These are phyloP conservation scores for Lichtheimia ornata DNA, from an alignment of 371 early-diverging fungal genomes.

Conservation along the genomic window DNA sequence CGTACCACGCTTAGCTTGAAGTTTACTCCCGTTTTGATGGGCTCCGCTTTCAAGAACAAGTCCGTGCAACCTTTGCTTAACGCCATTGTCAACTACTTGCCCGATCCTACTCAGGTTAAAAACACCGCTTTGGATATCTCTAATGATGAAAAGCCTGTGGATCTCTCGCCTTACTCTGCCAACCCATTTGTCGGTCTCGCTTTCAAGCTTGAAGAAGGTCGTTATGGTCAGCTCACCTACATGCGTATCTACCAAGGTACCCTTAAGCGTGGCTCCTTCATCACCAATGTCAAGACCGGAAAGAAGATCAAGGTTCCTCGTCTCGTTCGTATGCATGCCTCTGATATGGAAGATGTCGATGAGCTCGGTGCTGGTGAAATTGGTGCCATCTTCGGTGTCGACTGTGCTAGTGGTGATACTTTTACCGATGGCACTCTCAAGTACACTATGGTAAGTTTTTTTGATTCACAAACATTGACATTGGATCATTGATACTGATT, in stretches of 20 bases:
- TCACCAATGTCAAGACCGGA: slow-evolving; percentile 88
- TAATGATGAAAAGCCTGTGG: slow-evolving; percentile 68
- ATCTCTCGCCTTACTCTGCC: slow-evolving; percentile 56
- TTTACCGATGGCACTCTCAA: slow-evolving; percentile 89
- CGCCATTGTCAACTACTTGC: slow-evolving; percentile 75
- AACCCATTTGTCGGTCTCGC: slow-evolving; percentile 90
- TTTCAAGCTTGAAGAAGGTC: slow-evolving; percentile 93
- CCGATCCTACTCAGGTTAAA: slow-evolving; percentile 74
- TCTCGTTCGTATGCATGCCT: slow-evolving; percentile 97
- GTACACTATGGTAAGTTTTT: slow-evolving; percentile 74
- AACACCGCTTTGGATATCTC: slow-evolving; percentile 77
- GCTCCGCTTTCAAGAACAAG: slow-evolving; percentile 87
- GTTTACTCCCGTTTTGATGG: slow-evolving; percentile 88
- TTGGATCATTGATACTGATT: neutral
- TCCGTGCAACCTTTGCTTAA: slow-evolving; percentile 81
- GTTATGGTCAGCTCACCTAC: slow-evolving; percentile 96
- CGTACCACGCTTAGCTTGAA: slow-evolving; percentile 76
- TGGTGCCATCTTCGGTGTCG: slow-evolving; percentile 97
- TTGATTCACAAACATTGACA: neutral
- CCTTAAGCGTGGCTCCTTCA: slow-evolving; percentile 83
- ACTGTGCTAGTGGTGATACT: slow-evolving; percentile 97
- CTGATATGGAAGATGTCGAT: slow-evolving; percentile 98
- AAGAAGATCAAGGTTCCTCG: slow-evolving; percentile 95
- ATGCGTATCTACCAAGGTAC: slow-evolving; percentile 96
- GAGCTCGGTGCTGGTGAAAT: slow-evolving; percentile 95